phyloP scores from a whole-genome alignment of 2,329 filamentous ascomycete species.

The Fusarium secorum region DNA sequence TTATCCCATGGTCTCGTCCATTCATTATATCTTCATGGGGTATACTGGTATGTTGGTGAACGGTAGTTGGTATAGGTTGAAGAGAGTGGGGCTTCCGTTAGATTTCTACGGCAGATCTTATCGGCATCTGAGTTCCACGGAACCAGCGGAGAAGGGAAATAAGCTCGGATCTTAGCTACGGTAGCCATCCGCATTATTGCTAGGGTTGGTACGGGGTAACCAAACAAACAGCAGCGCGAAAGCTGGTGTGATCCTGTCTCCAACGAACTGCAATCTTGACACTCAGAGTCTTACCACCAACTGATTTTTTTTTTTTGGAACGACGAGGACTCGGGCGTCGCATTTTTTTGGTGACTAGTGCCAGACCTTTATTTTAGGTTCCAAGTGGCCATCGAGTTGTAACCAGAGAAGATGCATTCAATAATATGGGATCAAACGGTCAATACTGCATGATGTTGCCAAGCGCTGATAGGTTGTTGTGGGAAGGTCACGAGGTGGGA shows the following conservation, averaged over 20 bases:
- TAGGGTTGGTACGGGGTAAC: not conserved
- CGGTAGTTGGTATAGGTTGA: not conserved
- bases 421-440: not conserved
- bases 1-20: no score
- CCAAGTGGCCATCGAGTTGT: not conserved
- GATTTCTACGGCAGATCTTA: not conserved
- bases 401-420: not conserved
- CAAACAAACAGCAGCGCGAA: fast-evolving
- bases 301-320: no score
- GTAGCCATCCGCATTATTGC: not conserved
- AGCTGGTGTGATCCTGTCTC: not conserved
- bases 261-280: not conserved
- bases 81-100: not conserved
- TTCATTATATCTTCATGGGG: not conserved
- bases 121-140: constrained; percentile 12
- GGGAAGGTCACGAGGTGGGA: constrained; percentile 32
- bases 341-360: not conserved
- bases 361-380: not conserved
- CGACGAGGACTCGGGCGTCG: fast-evolving
- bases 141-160: not conserved
- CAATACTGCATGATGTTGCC: not conserved
- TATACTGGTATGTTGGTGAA: not conserved
- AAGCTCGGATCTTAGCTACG: not conserved
- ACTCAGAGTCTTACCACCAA: no score
- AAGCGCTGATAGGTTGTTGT: no score